phyloP scores from a whole-genome alignment of 169 alveolate species.

The Plasmodium inui region DNA sequence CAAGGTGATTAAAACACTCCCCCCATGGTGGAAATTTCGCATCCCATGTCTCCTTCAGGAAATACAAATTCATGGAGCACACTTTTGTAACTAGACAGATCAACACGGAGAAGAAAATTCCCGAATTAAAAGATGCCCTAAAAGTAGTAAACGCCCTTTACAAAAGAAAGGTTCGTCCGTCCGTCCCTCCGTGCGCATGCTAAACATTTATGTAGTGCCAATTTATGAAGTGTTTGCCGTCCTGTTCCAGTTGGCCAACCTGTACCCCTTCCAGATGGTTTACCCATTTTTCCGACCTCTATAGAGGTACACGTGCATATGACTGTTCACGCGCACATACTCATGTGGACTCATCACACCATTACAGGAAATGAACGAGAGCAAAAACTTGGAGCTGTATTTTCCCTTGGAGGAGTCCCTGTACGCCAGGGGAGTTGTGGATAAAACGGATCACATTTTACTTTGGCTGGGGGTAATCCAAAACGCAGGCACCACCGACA shows the following conservation, averaged over 20 bases:
- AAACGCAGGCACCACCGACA: background rate
- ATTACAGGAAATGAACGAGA: slow-evolving; percentile 53
- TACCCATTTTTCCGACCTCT: background rate
- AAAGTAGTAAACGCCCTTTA: slow-evolving; percentile 53
- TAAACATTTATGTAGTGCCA: background rate
- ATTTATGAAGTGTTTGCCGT: background rate
- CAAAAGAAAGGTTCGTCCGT: slow-evolving; percentile 58
- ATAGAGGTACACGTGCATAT: background rate
- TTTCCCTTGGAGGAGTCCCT: slow-evolving; percentile 88
- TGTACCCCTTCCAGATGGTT: background rate
- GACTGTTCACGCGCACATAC: background rate
- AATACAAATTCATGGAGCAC: slow-evolving; percentile 86
- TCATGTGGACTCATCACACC: background rate
- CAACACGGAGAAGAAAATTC: slow-evolving; percentile 80
- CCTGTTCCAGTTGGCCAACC: background rate
- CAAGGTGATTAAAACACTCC: background rate
- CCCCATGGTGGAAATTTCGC: background rate
- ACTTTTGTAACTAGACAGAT: slow-evolving; percentile 79
- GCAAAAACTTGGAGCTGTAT: slow-evolving; percentile 44
- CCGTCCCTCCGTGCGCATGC: background rate
- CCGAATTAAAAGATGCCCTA: slow-evolving; percentile 85
- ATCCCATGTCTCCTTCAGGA: slow-evolving; percentile 65
- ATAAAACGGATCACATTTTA: slow-evolving; percentile 86
- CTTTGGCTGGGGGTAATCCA: slow-evolving; percentile 90
- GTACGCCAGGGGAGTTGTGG: slow-evolving; percentile 87